Percentiles rank a stretch among this genome's conserved stretches.
Evolutionary conservation across 495 filamentous ascomycete species (phyloP).

Genomic region (Pyronema domesticum): DNA sequence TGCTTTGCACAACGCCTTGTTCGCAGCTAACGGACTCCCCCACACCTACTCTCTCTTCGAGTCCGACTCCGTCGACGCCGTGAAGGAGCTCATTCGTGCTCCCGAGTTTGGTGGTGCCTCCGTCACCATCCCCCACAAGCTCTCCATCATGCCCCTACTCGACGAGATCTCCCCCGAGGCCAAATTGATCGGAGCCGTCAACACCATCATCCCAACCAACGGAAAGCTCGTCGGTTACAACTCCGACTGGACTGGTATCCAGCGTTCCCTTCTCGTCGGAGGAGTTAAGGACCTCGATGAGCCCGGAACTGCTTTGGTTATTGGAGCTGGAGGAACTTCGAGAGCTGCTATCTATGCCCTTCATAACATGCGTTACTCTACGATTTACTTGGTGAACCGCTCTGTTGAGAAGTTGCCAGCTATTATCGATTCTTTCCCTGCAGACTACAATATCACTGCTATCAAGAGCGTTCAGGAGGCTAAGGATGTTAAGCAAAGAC

Average conservation of each 20-base stretch:
- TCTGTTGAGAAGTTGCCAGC: constrained; percentile 45
- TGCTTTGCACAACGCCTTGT: constrained; percentile 74
- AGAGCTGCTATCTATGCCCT: constrained; percentile 82
- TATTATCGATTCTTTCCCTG: constrained; percentile 56
- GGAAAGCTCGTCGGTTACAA: constrained; percentile 61
- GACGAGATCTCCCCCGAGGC: constrained; percentile 68
- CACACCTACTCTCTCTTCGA: constrained; percentile 72
- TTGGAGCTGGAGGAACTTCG: constrained; percentile 83
- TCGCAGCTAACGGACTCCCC: constrained; percentile 60
- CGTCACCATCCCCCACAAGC: constrained; percentile 88
- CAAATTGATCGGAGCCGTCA: constrained; percentile 74
- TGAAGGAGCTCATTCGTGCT: constrained; percentile 48
- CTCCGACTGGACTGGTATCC: constrained; percentile 94
- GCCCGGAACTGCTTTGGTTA: constrained; percentile 42
- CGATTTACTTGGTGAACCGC: constrained; percentile 76
- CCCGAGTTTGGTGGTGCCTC: constrained; percentile 78
- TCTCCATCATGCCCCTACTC: constrained; percentile 65
- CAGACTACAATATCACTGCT: constrained; percentile 52
- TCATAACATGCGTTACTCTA: constrained; percentile 61
- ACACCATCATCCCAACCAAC: constrained; percentile 60
- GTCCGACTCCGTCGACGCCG: constrained; percentile 48
- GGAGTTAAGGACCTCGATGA: constrained; percentile 36
- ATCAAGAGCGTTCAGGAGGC: constrained; percentile 38
- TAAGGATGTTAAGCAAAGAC: constrained; percentile 32
- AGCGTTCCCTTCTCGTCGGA: constrained; percentile 54